Percentiles rank a stretch among this genome's conserved stretches.
Conservation (phyloP, 306 rosid genomes). For the Malus sylvestris region DNA sequence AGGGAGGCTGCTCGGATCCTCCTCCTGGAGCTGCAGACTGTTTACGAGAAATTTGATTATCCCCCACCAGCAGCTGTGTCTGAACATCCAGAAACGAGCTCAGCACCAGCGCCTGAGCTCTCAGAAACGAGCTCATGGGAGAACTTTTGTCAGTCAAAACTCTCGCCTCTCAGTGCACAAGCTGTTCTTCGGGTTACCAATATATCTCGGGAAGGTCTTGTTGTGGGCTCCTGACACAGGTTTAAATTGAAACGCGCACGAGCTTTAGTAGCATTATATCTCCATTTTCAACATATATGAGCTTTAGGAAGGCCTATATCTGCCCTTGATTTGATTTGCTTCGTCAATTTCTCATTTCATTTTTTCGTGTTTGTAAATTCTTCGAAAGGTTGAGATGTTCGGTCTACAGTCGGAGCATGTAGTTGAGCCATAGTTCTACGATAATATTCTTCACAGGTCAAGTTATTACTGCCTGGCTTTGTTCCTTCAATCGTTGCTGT, state of each 20-base stretch:
- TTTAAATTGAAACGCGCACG: constrained; percentile 4
- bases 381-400: constrained; percentile 41
- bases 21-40: constrained; percentile 75
- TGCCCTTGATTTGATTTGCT: constrained; percentile 39
- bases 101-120: constrained; percentile 18
- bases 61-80: constrained; percentile 28
- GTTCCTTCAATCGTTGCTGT: not conserved
- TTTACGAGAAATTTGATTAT: constrained; percentile 52
- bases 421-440: constrained; percentile 40
- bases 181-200: constrained; percentile 90
- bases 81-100: constrained; percentile 14
- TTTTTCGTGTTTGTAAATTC: constrained; percentile 53
- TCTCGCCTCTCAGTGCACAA: constrained; percentile 89
- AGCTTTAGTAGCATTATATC: constrained; percentile 7
- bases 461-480: not conserved
- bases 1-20: constrained; percentile 93
- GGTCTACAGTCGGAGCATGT: constrained; percentile 42
- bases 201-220: constrained; percentile 60
- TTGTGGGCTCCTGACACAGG: constrained; percentile 51
- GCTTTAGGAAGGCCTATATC: constrained; percentile 30
- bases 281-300: constrained; percentile 20
- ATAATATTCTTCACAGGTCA: not conserved
- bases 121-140: constrained; percentile 71
- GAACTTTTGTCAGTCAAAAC: constrained; percentile 76
- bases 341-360: constrained; percentile 14